Evolutionary conservation across 208 protist genomes (phyloP), one percentile per base, ranked within the genome.

Genomic region (Leishmania braziliensis): DNA sequence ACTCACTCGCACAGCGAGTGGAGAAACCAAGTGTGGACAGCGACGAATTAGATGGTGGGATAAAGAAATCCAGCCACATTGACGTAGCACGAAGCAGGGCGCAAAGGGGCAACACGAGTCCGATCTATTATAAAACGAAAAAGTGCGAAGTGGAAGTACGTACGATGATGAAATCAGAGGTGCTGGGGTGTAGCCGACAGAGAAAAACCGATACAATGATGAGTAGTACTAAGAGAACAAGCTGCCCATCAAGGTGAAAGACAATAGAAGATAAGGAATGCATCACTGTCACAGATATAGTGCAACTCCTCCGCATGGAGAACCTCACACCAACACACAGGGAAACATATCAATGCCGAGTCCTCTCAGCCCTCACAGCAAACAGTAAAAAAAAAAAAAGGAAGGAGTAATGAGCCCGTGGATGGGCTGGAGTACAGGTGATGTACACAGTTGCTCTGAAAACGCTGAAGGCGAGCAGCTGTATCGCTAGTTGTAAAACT

Each of bases 401-500:
- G 74, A 48, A 58, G 51, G 51, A 75, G 43, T 20, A 39, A 39
- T 50, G 72, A 62, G 73, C 20, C 33, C 23, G 9, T 36, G 33
- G n/a, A 48, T 48, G 29, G 26, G 46, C 5, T 1, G 18, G 16
- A n/a, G 36, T 29, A 3, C 18, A 1, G 9, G 68, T 33, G 10
- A 3, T 53, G 68, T 5, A 26, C 16, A 46, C 4, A 2, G 5
- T n/a, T 43, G 36, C 39, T 14, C 65, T 20, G 33, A 23, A 46
- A 48, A 5, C 2, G 5, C 65, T 23, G 23, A 33, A 46, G 29
- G 23, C 8, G 5, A 50, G 43, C 33, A 23, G 2, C 5, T n/a
- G 23, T 3, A 10, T 56, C 29, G 5, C 71, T 75, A 91, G 51
- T 90, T 84, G 88, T 97, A 97, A 69, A 89, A 93, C 78, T 97